Percentiles rank a stretch among this genome's conserved stretches.
These are phyloP conservation scores for Dispira simplex DNA, from an alignment of 192 early-diverging fungal genomes.

Conservation along the genomic window DNA sequence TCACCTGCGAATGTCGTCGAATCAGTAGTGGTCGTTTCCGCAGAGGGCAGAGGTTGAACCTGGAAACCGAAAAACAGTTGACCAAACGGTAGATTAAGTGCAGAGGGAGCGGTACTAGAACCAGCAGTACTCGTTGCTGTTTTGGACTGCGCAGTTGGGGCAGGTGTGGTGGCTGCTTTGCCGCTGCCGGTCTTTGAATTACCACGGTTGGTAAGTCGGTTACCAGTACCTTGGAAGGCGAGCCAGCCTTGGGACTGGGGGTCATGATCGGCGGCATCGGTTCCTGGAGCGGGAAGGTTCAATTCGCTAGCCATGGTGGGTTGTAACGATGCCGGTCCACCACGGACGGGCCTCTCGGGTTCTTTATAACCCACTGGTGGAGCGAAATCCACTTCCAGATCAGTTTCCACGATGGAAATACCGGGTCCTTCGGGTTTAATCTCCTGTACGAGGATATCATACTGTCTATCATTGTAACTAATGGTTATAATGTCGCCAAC, in stretches of 20 bases:
- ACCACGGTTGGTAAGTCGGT: background rate
- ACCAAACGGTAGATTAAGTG: constrained; percentile 7
- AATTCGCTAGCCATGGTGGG: constrained; percentile 11
- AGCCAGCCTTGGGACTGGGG: background rate
- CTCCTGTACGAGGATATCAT: constrained; percentile 84
- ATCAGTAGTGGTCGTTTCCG: background rate
- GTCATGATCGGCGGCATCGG: background rate
- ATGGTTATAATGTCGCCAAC: constrained; percentile 84
- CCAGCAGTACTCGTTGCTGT: background rate
- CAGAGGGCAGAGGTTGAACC: background rate
- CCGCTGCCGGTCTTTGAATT: too few relatives aligned
- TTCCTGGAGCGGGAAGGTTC: background rate
- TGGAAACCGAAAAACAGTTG: constrained; percentile 7
- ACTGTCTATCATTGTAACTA: constrained; percentile 74
- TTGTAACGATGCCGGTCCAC: background rate
- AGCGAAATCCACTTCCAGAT: constrained; percentile 95
- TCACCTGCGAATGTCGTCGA: background rate
- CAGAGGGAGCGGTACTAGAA: background rate
- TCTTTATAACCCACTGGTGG: constrained; percentile 93
- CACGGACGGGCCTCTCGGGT: constrained; percentile 23
- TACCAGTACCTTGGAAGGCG: constrained; percentile 8
- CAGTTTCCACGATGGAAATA: constrained; percentile 92
- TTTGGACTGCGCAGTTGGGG: background rate
- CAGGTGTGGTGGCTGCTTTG: too few relatives aligned
- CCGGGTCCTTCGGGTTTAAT: constrained; percentile 63